Conservation (phyloP, 2,329 filamentous ascomycete species). For the Aspergillus novoparasiticus region DNA sequence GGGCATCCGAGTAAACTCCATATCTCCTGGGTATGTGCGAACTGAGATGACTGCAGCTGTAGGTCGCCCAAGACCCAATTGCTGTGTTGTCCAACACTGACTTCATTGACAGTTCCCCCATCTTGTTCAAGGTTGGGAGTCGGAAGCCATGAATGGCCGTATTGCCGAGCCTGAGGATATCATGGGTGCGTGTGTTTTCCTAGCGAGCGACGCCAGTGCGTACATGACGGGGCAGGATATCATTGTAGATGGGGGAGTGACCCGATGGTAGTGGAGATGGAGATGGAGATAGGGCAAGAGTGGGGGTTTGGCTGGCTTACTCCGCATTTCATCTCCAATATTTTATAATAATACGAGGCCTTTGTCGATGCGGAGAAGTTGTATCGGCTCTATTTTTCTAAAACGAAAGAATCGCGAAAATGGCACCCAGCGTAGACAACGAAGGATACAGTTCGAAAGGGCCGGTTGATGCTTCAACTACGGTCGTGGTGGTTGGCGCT, state of each 20-base stretch:
- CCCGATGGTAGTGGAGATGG: slow-evolving; percentile 36
- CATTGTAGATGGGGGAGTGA: slow-evolving; percentile 49
- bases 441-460: neutral
- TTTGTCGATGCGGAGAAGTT: neutral
- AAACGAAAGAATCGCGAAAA: neutral
- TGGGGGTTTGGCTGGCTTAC: slow-evolving; percentile 35
- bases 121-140: neutral
- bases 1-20: neutral
- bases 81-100: neutral
- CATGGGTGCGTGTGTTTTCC: slow-evolving; percentile 51
- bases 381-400: neutral
- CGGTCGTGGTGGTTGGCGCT: neutral
- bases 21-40: neutral
- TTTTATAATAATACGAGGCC: neutral
- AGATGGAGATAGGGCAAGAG: slow-evolving; percentile 5
- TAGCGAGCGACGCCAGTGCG: slow-evolving; percentile 52
- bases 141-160: neutral
- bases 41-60: neutral
- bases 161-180: neutral
- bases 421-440: neutral
- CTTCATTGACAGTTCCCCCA: neutral
- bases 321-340: neutral
- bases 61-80: neutral
- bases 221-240: slow-evolving; percentile 52
- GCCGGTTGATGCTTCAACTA: neutral